phyloP scores from a whole-genome alignment of 2,329 filamentous ascomycete genomes.

The Botryotinia narcissicola region DNA sequence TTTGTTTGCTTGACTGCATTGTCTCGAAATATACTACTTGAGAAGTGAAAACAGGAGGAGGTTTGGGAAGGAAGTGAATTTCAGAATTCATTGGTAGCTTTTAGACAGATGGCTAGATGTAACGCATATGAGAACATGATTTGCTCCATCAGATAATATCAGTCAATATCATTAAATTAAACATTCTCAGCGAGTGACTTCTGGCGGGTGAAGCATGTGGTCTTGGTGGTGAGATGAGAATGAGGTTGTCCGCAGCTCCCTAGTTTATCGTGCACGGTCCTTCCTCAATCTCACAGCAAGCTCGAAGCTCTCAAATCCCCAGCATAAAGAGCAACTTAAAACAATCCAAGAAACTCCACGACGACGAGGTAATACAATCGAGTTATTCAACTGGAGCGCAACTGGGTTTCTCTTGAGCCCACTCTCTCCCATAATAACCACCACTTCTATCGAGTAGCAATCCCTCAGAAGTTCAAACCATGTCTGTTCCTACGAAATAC shows the following conservation, averaged over 20 bases:
- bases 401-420: not conserved
- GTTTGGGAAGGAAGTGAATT: not conserved
- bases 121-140: not conserved
- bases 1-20: not conserved
- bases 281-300: conserved; percentile 20
- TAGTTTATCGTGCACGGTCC: conserved; percentile 21
- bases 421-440: not conserved
- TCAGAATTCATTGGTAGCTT: not conserved
- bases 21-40: not conserved
- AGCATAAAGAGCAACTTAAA: conserved; percentile 9
- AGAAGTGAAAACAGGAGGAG: not conserved
- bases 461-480: conserved; percentile 23
- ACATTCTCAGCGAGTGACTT: not conserved
- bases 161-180: not conserved
- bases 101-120: not conserved
- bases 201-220: not conserved
- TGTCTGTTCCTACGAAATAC: conserved; percentile 56
- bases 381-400: not conserved
- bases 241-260: conserved; percentile 16
- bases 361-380: not conserved
- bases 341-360: not conserved
- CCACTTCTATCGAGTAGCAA: not conserved
- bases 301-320: conserved; percentile 20
- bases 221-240: not conserved
- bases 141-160: not conserved